Conservation (phyloP, 2,329 filamentous ascomycete genomes). For the Reticulascus tulasneorum region DNA sequence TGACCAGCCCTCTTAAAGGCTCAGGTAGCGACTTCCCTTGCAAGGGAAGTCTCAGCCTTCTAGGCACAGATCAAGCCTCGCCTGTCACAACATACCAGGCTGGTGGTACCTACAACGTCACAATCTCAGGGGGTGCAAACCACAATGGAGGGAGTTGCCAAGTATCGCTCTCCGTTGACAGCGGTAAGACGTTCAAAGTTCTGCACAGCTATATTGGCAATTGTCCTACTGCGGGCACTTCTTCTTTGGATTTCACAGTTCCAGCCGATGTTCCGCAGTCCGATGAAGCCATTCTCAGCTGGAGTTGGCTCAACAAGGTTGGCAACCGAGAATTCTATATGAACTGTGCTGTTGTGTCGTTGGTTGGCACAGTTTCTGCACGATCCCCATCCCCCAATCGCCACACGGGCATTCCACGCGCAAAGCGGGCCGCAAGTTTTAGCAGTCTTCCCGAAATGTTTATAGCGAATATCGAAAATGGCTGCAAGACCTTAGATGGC, state of each 20-base stretch:
- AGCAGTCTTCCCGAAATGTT: slow-evolving; percentile 62
- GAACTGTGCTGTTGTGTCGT: slow-evolving; percentile 74
- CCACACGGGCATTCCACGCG: too few relatives aligned
- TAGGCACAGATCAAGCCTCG: slow-evolving; percentile 45
- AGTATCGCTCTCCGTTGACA: slow-evolving; percentile 69
- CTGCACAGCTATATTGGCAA: slow-evolving; percentile 53
- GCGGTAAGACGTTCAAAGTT: slow-evolving; percentile 66
- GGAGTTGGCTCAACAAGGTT: slow-evolving; percentile 74
- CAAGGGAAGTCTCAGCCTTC: slow-evolving; percentile 57
- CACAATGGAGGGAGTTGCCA: slow-evolving; percentile 76
- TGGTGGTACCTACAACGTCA: slow-evolving; percentile 60
- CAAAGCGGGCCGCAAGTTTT: too few relatives aligned
- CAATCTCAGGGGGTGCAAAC: slow-evolving; percentile 56
- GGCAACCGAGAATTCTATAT: slow-evolving; percentile 84
- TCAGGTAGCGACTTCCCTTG: slow-evolving; percentile 69
- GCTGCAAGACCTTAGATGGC: slow-evolving; percentile 55
- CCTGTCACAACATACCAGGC: slow-evolving; percentile 58
- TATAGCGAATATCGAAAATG: slow-evolving; percentile 62
- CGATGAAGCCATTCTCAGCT: slow-evolving; percentile 63
- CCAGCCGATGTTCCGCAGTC: slow-evolving; percentile 56
- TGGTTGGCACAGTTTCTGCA: too few relatives aligned
- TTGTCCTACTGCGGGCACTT: slow-evolving; percentile 42
- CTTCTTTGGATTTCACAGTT: slow-evolving; percentile 61
- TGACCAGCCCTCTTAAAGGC: slow-evolving; percentile 61
- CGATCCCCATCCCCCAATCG: too few relatives aligned